phyloP scores from a whole-genome alignment of 2,329 filamentous ascomycete genomes.

The Ascochyta rabiei region DNA sequence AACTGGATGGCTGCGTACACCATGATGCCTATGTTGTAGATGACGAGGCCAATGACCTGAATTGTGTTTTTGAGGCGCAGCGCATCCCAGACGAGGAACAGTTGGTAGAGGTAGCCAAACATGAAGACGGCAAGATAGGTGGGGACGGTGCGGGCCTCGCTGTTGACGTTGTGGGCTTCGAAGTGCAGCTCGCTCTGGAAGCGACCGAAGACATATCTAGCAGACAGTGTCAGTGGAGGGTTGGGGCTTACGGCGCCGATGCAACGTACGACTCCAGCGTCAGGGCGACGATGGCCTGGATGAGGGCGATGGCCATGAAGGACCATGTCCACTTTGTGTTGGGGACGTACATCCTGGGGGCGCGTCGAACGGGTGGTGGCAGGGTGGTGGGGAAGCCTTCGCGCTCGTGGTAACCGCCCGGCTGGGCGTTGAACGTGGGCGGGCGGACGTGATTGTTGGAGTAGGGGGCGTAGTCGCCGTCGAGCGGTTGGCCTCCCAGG shows the following conservation, averaged over 20 bases:
- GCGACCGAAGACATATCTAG: conserved; percentile 84
- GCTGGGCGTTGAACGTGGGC: conserved; percentile 53
- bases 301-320: conserved; percentile 74
- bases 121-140: conserved; percentile 97
- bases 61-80: conserved; percentile 96
- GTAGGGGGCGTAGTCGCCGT: conserved; percentile 57
- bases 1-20: conserved; percentile 94
- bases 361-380: conserved; percentile 43
- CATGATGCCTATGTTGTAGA: conserved; percentile 89
- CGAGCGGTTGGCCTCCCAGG: conserved; percentile 62
- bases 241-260: not conserved
- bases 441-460: conserved; percentile 23
- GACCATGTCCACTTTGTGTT: conserved; percentile 86
- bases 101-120: conserved; percentile 92
- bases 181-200: conserved; percentile 71
- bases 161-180: conserved; percentile 47
- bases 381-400: conserved; percentile 51
- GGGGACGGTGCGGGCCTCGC: conserved; percentile 72
- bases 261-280: conserved; percentile 80
- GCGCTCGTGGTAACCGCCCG: conserved; percentile 55
- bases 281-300: conserved; percentile 82
- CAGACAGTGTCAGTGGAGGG: conserved; percentile 15
- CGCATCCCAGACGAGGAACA: conserved; percentile 90
- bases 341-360: conserved; percentile 71
- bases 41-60: conserved; percentile 92